Conservation (phyloP, 345 rosid genomes). For the Salix purpurea region DNA sequence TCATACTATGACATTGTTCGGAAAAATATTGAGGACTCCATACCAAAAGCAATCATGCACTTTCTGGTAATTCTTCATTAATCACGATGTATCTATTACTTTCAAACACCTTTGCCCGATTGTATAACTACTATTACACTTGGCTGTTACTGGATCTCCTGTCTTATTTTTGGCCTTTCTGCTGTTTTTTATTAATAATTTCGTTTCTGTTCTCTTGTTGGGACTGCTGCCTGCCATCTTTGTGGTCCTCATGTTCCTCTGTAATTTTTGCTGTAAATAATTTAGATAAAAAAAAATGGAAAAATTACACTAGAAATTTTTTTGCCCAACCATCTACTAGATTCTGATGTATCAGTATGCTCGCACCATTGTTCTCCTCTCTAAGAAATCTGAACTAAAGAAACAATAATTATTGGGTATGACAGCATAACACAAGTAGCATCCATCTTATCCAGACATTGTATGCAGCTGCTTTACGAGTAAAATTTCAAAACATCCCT, state of each 20-base stretch:
- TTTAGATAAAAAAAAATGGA: not conserved
- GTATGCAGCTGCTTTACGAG: not conserved
- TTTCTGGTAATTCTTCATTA: constrained; percentile 57
- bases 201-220: not conserved
- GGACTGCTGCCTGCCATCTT: not conserved
- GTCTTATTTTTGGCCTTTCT: not conserved
- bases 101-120: not conserved
- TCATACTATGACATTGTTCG: constrained; percentile 95
- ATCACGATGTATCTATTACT: not conserved
- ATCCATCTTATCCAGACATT: not conserved
- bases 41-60: constrained; percentile 98
- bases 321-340: not conserved
- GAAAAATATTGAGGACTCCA: constrained; percentile 79
- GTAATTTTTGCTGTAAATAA: not conserved
- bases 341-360: too few species aligned
- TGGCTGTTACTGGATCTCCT: not conserved
- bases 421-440: not conserved
- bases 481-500: not conserved
- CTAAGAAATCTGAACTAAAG: not conserved
- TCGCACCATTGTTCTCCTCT: not conserved
- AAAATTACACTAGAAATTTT: not conserved
- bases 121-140: not conserved
- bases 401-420: not conserved
- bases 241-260: not conserved
- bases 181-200: not conserved